Base-by-base conservation (phyloP, 176 grass and related monocot genomes). In the Musa troglodytarum region DNA sequence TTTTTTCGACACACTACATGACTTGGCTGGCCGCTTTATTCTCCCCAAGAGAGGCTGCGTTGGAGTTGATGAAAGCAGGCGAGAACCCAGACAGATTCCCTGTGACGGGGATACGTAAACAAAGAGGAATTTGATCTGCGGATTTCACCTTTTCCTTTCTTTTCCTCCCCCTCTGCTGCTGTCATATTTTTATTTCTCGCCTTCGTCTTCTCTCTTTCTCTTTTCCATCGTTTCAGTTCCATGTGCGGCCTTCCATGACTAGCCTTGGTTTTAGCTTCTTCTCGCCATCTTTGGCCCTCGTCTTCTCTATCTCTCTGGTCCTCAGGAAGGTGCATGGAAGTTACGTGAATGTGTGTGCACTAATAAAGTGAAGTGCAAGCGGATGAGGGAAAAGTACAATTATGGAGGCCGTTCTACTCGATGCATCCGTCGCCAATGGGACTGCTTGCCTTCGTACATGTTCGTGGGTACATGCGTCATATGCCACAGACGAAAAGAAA, bases 71-170 rank as follows among this genome's bases (percentile, higher is more conserved):
- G 22, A 96, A 96, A 96, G 92, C 82, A 85, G 82, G 89, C 77
- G 72, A 83, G 82, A 96, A 89, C 65, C 77, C 34, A 43, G 34
- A 43, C 77, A 92, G 92, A 96, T 96, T 96, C 92, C 86, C 84
- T 79, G 14, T n/a, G 86, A 91, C 79, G 82, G 73, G 26, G 88
- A 43, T 43, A 96, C 74, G 52, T 85, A 85, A 79, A 83, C 81
- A 82, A 88, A 74, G 50, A 43, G 34, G 34, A 43, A 43, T 43
- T 43, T 43, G 34, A 43, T 43, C 34, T 43, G 34, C 34, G 34
- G 34, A 43, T 43, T 61, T 80, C 49, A 34, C 64, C 65, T 63
- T 54, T 72, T 26, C 55, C 26, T 62, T 67, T 43, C 4, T 43
- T 43, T 43, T 43, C 59, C 51, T 68, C 19, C 6, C 34, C 34